Base-by-base conservation (phyloP, 2,329 filamentous ascomycete species). In the Phialophora verrucosa region DNA sequence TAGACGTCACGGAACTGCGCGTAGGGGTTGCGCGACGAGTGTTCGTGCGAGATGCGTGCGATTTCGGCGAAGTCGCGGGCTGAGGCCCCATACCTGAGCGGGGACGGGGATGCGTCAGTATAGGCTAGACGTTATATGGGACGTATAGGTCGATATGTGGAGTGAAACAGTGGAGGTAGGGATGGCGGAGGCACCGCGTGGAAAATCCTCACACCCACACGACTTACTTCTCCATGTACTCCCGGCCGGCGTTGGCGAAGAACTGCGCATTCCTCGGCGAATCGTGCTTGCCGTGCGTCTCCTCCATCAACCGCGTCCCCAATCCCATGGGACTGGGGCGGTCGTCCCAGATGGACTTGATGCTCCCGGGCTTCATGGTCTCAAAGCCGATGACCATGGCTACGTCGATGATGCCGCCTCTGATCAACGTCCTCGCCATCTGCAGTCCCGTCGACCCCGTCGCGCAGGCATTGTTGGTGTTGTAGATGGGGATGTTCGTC, bases 1-100 rank as follows among this genome's bases (percentile, higher is more conserved):
- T 98, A 98, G 76, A 94, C 91, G 74, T 95, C 87, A 75, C 91
- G 91, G 85, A 98, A 98, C 79, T 98, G 94, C n/a, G 92, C 94
- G 84, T 98, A 98, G 4, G 94, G 94, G 83, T 98, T 97, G 71
- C 90, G 87, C 77, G 90, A 90, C 14, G 90, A 93, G 84, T 98
- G 95, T 69, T 88, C 89, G 81, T 98, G 94, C 83, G 97, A 97
- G 76, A 98, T 81, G 73, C 94, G 89, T 11, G 88, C 94, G 75
- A 98, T 97, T 81, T 98, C 94, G 42, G 91, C 94, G 79, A 98
- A 97, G 83, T 98, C 94, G 73, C 91, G 89, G 11, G 85, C 76
- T 75, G 85, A 91, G 65, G 94, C 95, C 63, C 93, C 94, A 78
- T 92, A 93, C 75, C 90, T 92, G 32, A 12, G 32, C 11, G 32